phyloP scores from a whole-genome alignment of 2,329 filamentous ascomycete genomes.

The Ceratocystis diversiconidia region DNA sequence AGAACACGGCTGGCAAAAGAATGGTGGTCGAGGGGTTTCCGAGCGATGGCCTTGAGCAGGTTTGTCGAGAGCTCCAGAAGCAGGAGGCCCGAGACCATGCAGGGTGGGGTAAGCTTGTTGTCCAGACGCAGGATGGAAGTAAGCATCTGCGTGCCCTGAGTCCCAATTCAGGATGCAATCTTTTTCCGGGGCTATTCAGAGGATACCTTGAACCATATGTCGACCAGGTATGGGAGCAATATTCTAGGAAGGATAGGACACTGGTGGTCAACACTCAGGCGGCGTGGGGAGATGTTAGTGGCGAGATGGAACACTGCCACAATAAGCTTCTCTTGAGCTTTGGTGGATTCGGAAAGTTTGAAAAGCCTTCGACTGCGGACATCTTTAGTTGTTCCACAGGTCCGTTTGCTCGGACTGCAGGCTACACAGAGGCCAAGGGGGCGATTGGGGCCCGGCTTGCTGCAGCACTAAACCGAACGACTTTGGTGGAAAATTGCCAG shows the following conservation, averaged over 20 bases:
- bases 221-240: slow-evolving; percentile 38
- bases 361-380: slow-evolving; percentile 34
- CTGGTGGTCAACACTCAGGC: slow-evolving; percentile 42
- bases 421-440: slow-evolving; percentile 34
- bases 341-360: slow-evolving; percentile 28
- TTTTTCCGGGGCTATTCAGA: slow-evolving; percentile 32
- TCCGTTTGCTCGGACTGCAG: slow-evolving; percentile 36
- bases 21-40: slow-evolving; percentile 38
- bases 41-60: slow-evolving; percentile 31
- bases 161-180: slow-evolving; percentile 36
- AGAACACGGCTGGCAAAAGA: slow-evolving; percentile 31
- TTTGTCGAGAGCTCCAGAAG: slow-evolving; percentile 32
- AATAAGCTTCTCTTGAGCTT: slow-evolving; percentile 28
- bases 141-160: slow-evolving; percentile 37
- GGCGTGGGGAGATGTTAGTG: slow-evolving; percentile 35
- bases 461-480: slow-evolving; percentile 62
- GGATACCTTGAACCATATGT: slow-evolving; percentile 39
- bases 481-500: slow-evolving; percentile 39
- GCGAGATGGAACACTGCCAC: slow-evolving; percentile 27
- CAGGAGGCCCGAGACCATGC: slow-evolving; percentile 34
- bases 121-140: slow-evolving; percentile 28
- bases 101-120: slow-evolving; percentile 39
- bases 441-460: slow-evolving; percentile 60
- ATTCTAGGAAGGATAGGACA: slow-evolving; percentile 25
- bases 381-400: slow-evolving; percentile 42